Evolutionary conservation across 345 rosid genomes (phyloP).

Genomic region (Euphorbia pulcherrima): DNA sequence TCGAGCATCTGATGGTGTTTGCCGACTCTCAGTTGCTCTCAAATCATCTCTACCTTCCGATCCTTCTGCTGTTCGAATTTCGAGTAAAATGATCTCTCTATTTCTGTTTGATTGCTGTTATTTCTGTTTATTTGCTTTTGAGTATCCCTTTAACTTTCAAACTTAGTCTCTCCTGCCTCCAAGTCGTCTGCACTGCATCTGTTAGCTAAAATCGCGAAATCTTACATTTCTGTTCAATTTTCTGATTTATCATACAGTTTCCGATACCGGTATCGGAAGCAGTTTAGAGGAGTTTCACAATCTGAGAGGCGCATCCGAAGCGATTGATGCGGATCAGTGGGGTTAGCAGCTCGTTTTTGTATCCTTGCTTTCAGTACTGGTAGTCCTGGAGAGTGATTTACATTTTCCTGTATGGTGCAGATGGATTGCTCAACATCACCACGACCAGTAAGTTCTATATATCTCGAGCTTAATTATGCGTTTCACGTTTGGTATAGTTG

Average conservation of each 20-base stretch:
- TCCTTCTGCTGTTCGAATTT: slow-evolving; percentile 40
- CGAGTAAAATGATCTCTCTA: slow-evolving; percentile 41
- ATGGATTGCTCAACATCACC: slow-evolving; percentile 65
- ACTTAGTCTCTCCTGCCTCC: neutral
- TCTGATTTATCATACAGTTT: slow-evolving; percentile 35
- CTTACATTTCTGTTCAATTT: neutral
- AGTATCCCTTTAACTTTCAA: neutral
- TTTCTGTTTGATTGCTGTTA: neutral
- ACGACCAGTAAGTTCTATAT: slow-evolving; percentile 62
- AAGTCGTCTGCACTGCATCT: neutral
- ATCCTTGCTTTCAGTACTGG: neutral
- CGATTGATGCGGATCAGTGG: slow-evolving; percentile 43
- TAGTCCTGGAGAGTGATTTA: neutral
- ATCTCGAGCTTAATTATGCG: neutral
- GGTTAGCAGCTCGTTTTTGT: slow-evolving; percentile 27
- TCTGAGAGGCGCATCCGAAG: slow-evolving; percentile 30
- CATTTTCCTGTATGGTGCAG: slow-evolving; percentile 40
- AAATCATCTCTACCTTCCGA: slow-evolving; percentile 25
- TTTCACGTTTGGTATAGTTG: slow-evolving; percentile 5
- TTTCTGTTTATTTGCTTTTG: neutral
- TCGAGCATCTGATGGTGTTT: slow-evolving; percentile 55
- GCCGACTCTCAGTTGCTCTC: slow-evolving; percentile 63
- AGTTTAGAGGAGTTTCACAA: slow-evolving; percentile 55
- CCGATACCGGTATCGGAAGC: slow-evolving; percentile 74
- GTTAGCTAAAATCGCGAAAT: neutral